Evolutionary conservation across 2,329 filamentous ascomycete species (phyloP).

Genomic region (Xylogone sp.): DNA sequence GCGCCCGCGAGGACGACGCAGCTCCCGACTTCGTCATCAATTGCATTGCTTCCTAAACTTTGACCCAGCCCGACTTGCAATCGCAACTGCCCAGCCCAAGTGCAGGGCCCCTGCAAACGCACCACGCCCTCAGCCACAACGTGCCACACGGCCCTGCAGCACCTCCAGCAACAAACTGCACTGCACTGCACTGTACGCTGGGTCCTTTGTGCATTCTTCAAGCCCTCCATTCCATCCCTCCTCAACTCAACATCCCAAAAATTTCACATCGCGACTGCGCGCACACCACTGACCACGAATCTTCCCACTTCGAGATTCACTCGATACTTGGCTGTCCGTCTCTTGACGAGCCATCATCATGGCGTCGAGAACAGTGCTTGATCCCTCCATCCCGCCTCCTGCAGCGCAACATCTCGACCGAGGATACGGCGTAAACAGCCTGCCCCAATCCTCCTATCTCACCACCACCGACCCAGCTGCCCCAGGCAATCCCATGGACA

Average conservation of each 20-base stretch:
- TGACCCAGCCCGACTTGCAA: too few species aligned
- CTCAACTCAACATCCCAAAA: neutral
- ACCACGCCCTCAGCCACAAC: neutral
- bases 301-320: too few species aligned
- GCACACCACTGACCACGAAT: too few species aligned
- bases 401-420: conserved; percentile 21
- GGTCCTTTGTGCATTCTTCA: too few species aligned
- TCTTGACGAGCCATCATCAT: neutral
- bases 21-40: too few species aligned
- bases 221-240: neutral
- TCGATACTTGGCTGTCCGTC: too few species aligned
- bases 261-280: too few species aligned
- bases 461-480: conserved; percentile 1
- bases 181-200: too few species aligned
- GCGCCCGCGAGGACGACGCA: conserved; percentile 2
- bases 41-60: too few species aligned
- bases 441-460: conserved; percentile 12
- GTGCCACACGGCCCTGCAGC: neutral
- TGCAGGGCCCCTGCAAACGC: neutral
- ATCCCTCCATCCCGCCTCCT: conserved; percentile 20
- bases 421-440: conserved; percentile 22
- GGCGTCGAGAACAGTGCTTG: neutral
- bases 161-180: neutral
- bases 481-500: conserved; percentile 17
- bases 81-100: too few species aligned